These are phyloP conservation scores for Hygrophoropsis aurantiaca DNA, from an alignment of 768 basidiomycete species.

Conservation along the genomic window DNA sequence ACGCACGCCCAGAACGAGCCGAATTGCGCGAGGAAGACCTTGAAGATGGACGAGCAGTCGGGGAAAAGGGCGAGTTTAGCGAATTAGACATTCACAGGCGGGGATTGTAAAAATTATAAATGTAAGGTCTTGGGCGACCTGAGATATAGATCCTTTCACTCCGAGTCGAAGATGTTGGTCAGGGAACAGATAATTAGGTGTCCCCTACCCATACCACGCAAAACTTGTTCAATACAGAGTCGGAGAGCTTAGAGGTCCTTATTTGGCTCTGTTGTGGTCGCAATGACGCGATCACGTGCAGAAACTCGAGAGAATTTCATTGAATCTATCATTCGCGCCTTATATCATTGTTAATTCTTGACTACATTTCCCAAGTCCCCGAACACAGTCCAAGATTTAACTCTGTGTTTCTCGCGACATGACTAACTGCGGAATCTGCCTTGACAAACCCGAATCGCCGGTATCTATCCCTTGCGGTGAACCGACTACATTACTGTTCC, in stretches of 20 bases:
- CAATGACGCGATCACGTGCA: slow-evolving; percentile 28
- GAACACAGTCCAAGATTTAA: too few species aligned
- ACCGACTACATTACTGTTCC: slow-evolving; percentile 14
- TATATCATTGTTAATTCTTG: too few species aligned
- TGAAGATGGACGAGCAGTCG: slow-evolving; percentile 37
- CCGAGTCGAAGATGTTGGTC: neutral
- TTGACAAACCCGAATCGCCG: slow-evolving; percentile 52
- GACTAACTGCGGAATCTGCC: slow-evolving; percentile 62
- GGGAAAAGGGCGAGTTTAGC: slow-evolving; percentile 31
- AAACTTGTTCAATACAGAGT: neutral
- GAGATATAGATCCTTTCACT: slow-evolving; percentile 6
- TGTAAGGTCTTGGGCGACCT: slow-evolving; percentile 16
- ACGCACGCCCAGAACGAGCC: slow-evolving; percentile 46
- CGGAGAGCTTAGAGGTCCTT: slow-evolving; percentile 8
- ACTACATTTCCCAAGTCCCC: too few species aligned
- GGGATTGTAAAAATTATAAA: slow-evolving; percentile 24
- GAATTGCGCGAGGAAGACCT: slow-evolving; percentile 52
- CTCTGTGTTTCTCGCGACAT: slow-evolving; percentile 24
- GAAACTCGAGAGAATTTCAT: too few species aligned
- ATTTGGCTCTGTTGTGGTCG: slow-evolving; percentile 21
- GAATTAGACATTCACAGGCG: slow-evolving; percentile 33
- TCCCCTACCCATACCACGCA: neutral
- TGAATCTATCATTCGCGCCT: too few species aligned
- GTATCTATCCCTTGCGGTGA: slow-evolving; percentile 66
- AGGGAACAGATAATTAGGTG: neutral